These are phyloP conservation scores for Phytophthora constricta DNA, from an alignment of 352 stramenopile genomes.

Conservation along the genomic window DNA sequence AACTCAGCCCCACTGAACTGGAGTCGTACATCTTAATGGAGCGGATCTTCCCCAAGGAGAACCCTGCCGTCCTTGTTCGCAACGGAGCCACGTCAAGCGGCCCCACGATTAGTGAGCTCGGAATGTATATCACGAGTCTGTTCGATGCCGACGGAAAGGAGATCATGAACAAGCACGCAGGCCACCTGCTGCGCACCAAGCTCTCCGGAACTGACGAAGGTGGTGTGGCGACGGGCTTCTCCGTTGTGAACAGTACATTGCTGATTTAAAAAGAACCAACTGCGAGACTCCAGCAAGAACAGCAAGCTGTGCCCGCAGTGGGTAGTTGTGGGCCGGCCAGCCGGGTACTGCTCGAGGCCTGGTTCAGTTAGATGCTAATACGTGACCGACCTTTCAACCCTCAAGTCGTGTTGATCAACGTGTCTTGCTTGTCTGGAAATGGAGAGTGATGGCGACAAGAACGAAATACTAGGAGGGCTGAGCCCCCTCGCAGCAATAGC, in stretches of 20 bases:
- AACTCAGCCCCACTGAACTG: slow-evolving; percentile 72
- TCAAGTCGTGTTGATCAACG: slow-evolving; percentile 15
- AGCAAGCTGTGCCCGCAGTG: background rate
- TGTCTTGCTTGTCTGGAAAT: slow-evolving; percentile 7
- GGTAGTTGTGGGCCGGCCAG: no score
- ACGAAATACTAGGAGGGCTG: background rate
- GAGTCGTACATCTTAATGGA: slow-evolving; percentile 97
- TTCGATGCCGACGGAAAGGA: slow-evolving; percentile 78
- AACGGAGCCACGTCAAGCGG: slow-evolving; percentile 77
- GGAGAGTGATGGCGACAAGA: slow-evolving; percentile 3
- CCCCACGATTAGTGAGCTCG: slow-evolving; percentile 94
- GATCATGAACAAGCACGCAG: slow-evolving; percentile 93
- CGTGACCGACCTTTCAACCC: slow-evolving; percentile 9
- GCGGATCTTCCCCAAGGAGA: slow-evolving; percentile 93
- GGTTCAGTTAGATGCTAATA: no score
- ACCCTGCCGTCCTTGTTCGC: slow-evolving; percentile 79
- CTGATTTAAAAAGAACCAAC: slow-evolving; percentile 66
- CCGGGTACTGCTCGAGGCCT: background rate
- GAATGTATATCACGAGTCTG: slow-evolving; percentile 93
- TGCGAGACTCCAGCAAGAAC: background rate
- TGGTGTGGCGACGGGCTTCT: slow-evolving; percentile 95
- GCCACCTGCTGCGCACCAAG: slow-evolving; percentile 97
- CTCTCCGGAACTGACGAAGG: slow-evolving; percentile 95
- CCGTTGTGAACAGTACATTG: slow-evolving; percentile 92
- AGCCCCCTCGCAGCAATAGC: background rate